These are phyloP conservation scores for Paramarasmius palmivorus DNA, from an alignment of 1,284 basidiomycete genomes.

Conservation along the genomic window DNA sequence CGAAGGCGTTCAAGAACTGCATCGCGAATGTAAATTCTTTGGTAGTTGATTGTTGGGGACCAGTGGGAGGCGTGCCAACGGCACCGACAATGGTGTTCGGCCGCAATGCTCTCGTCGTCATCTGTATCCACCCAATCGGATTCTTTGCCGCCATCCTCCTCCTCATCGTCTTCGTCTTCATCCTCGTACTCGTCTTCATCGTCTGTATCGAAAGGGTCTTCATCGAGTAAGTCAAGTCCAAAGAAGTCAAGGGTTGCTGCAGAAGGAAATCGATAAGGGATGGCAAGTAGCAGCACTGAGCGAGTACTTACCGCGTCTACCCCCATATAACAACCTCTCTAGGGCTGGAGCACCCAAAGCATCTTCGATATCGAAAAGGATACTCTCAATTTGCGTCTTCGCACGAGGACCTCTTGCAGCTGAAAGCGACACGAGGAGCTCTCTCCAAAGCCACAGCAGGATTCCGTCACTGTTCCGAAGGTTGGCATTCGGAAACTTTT, in stretches of 20 bases:
- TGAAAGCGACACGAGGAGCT: not conserved
- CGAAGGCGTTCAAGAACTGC: conserved; percentile 45
- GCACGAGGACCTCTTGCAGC: not conserved
- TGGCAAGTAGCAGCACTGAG: not conserved
- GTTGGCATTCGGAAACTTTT: not conserved
- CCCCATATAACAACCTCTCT: not conserved
- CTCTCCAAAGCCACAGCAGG: not conserved
- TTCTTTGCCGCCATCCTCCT: conserved; percentile 27
- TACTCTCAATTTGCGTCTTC: not conserved
- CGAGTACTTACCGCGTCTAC: not conserved
- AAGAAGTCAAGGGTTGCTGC: not conserved
- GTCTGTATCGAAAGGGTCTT: not conserved
- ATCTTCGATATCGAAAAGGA: not conserved
- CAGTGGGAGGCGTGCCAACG: conserved; percentile 50
- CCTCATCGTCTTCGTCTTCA: conserved; percentile 26
- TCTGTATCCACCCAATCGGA: no score
- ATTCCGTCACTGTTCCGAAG: not conserved
- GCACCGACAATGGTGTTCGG: conserved; percentile 25
- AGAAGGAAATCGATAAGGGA: not conserved
- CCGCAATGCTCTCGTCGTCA: conserved; percentile 26
- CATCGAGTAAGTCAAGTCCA: not conserved
- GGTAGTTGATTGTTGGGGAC: conserved; percentile 40
- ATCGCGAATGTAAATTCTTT: conserved; percentile 41
- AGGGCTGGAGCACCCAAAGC: not conserved
- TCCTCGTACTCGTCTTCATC: conserved; percentile 24